Evolutionary conservation across 495 filamentous ascomycete species (phyloP).

Genomic region (Penicillium arizonense): DNA sequence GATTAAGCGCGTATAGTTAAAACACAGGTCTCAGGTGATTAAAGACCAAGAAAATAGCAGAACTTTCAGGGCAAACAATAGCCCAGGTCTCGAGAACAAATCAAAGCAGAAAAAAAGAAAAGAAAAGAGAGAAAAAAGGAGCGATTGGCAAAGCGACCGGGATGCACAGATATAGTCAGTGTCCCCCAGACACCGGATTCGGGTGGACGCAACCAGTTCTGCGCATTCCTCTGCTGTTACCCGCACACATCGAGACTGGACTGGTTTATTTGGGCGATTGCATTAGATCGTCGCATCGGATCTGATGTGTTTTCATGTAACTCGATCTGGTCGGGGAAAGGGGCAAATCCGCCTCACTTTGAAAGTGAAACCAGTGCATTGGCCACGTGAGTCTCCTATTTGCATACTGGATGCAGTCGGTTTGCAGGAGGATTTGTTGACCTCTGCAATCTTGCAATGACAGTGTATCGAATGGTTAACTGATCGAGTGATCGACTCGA

Average conservation of each 20-base stretch:
- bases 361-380: constrained; percentile 8
- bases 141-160: constrained; percentile 25
- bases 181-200: constrained; percentile 24
- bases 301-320: not conserved
- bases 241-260: constrained; percentile 3
- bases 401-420: constrained; percentile 2
- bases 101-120: constrained; percentile 10
- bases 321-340: not conserved
- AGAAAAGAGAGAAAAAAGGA: constrained; percentile 11
- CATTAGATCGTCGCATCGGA: not conserved
- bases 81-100: constrained; percentile 6
- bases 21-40: not conserved
- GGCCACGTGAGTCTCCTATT: constrained; percentile 7
- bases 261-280: not conserved
- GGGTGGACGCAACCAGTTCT: constrained; percentile 25
- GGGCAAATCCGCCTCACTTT: constrained; percentile 4
- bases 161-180: constrained; percentile 27
- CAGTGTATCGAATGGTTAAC: not conserved
- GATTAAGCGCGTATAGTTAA: not conserved
- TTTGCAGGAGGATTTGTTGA: not conserved
- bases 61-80: constrained; percentile 7
- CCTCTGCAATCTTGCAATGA: not conserved
- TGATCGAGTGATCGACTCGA: not conserved
- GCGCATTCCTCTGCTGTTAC: constrained; percentile 13
- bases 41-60: not conserved